Evolutionary conservation across 176 grass and related monocot species (phyloP).

Genomic region (Hordeum vulgare): DNA sequence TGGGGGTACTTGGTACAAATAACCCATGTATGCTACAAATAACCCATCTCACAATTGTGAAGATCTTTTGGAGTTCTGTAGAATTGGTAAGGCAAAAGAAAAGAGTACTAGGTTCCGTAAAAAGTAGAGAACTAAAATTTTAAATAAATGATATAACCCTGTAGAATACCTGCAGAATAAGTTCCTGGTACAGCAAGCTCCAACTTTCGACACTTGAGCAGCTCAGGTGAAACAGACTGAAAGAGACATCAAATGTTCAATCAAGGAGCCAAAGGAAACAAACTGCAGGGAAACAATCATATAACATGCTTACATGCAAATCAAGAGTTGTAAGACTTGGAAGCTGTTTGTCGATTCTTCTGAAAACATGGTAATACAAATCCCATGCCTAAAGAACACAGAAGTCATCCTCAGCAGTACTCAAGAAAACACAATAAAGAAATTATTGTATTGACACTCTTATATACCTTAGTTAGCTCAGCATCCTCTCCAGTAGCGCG

Average conservation of each 20-base stretch:
- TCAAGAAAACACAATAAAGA: conserved; percentile 9
- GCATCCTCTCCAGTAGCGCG: conserved; percentile 75
- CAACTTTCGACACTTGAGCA: conserved; percentile 85
- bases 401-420: conserved; percentile 9
- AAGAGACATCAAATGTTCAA: conserved; percentile 8
- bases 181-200: conserved; percentile 97
- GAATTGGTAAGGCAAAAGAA: not conserved
- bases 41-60: not conserved
- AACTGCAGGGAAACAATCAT: conserved; percentile 14
- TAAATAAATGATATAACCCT: not conserved
- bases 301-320: conserved; percentile 60
- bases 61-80: not conserved
- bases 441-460: conserved; percentile 1
- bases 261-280: conserved; percentile 19
- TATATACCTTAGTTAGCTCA: conserved; percentile 87
- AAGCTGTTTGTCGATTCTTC: conserved; percentile 99
- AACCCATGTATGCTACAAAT: not conserved
- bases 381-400: conserved; percentile 80
- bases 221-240: conserved; percentile 98
- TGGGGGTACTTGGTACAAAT: not conserved
- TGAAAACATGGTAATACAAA: conserved; percentile 99
- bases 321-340: conserved; percentile 94
- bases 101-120: not conserved
- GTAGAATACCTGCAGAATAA: conserved; percentile 68
- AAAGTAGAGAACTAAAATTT: conserved; percentile 1